Base-by-base conservation (phyloP, 2,329 filamentous ascomycete species). In the Corynespora cassiicola region DNA sequence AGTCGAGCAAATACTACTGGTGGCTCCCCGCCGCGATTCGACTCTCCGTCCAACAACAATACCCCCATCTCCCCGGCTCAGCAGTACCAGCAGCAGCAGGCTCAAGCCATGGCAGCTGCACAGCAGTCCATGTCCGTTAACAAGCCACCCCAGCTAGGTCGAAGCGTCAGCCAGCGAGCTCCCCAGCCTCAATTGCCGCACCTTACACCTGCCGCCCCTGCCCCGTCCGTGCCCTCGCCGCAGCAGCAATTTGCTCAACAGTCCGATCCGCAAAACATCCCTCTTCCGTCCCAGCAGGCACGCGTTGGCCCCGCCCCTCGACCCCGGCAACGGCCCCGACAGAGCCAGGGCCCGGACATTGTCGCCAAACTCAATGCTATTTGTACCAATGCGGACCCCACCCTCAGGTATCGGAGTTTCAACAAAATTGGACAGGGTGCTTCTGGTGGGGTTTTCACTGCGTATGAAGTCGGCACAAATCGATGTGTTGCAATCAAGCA, bases 371-470 rank as follows among this genome's bases (percentile, higher is more conserved):
- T 99, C 36, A 89, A 90, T 67, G 83, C 88, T 20, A 97, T 99
- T 50, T 97, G 94, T 68, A 91, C 85, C 15, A 84, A 90, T 36
- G 89, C 88, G 31, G 92, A 99, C 63, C 94, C 94, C 3, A 88
- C 89, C 17, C 85, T 88, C 37, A 85, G 92, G 50, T 99, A 96
- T 71, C 83, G 86, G 39, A 85, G 86, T 40, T 82, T 97, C 55
- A 91, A 84, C 64, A 97, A 97, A 75, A 97, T 99, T 65, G 94
- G 94, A 1, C 94, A 99, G 70, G 94, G 94, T 68, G 94, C 94
- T 23, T 97, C 92, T 7, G 94, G 94, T 54, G 94, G 94, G 46
- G 94, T 99, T 1, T 99, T 85, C 63, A 96, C 90, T 0, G 94
- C 92, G 3, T 89, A 92, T 64, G 89, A 96, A 68, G 79, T 84